Evolutionary conservation across 176 grass and related monocot genomes (phyloP), one percentile per base, ranked within the genome.

Genomic region (Tillandsia leiboldiana): DNA sequence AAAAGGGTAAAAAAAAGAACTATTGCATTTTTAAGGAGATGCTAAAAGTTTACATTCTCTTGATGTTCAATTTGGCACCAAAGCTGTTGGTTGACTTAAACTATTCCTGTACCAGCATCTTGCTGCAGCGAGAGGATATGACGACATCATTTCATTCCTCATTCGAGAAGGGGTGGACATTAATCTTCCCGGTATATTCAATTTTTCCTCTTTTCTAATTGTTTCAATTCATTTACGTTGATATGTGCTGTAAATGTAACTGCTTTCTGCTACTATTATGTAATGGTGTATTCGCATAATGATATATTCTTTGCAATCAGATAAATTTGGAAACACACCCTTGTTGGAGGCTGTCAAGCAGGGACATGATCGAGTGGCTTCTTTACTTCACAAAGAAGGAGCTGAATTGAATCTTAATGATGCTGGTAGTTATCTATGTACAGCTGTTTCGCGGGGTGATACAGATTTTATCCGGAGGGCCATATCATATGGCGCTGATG

Each of bases 301-400:
- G 51, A 17, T 71, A 20, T 23, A 11, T 51, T 42, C 24, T 24
- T 24, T 50, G 50, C 24, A 12, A 64, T 26, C 80, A 99, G 95
- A 99, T 68, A 85, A 99, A 65, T 94, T 99, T 51, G 95, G 87
- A 52, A 90, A 88, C 84, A 99, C 90, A 2, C 95, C 95, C 6
- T 53, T 99, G 75, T 53, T 94, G 50, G 95, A 99, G 75, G 86
- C 87, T 2, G 80, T 99, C 63, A 88, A 84, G 78, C 65, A 88
- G 24, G 90, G 84, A 49, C 84, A 99, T 28, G 90, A 94, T 12
- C 80, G 72, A 51, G 87, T 94, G 68, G 87, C 95, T 50, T 61
- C 82, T 13, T 63, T 99, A 78, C 77, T 99, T 10, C 85, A 80
- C 42, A 48, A 62, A 54, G 73, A 73, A 20, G 95, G 90, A 13